Evolutionary conservation across 2,329 filamentous ascomycete genomes (phyloP), one percentile per base, ranked within the genome.

Genomic region (Tolypocladium pustulatum): DNA sequence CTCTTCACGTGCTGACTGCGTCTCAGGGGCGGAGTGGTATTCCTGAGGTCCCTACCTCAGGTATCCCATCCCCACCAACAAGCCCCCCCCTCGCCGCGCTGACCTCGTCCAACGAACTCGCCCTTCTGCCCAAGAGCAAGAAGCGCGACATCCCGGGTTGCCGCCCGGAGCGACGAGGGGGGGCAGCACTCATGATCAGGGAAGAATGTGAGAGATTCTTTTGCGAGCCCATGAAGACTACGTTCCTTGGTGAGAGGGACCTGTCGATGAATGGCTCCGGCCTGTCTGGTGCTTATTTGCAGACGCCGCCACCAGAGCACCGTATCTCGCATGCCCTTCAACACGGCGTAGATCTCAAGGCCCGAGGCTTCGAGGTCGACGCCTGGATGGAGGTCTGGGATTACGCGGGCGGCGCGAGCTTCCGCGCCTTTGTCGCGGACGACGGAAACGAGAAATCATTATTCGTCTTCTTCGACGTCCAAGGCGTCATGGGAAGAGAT

Each of bases 131-230:
- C 66, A 86, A 85, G 75, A 74, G 73, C 69, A 74, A 72, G 69
- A 76, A 72, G 69, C 72, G 72, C 69, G 73, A 75, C 63, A 72
- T 71, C 66, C 72, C 72, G 67, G 72, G 71, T 68, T 67, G 67
- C 65, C 71, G 70, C 70, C 71, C 73, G 72, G 75, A 76, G 73
- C 80, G 83, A 72, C 82, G 82, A 88, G 89, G 89, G 89, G 91
- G 91, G 91, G 91, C 91, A 87, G 86, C 90, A 89, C 86, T 90
- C 78, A 87, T 87, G 81, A 96, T 96, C 83, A 91, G 89, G 90
- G 91, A 89, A 91, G 91, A 96, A 90, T 96, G 92, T 96, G 92
- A 96, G 91, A 97, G 92, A 83, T 93, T 96, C 88, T 96, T 96
- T 85, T 96, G 92, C 80, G 91, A 93, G 88, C 88, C 87, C 83